Conservation (phyloP, 2,329 filamentous ascomycete species). For the Fusarium oligoseptatum region DNA sequence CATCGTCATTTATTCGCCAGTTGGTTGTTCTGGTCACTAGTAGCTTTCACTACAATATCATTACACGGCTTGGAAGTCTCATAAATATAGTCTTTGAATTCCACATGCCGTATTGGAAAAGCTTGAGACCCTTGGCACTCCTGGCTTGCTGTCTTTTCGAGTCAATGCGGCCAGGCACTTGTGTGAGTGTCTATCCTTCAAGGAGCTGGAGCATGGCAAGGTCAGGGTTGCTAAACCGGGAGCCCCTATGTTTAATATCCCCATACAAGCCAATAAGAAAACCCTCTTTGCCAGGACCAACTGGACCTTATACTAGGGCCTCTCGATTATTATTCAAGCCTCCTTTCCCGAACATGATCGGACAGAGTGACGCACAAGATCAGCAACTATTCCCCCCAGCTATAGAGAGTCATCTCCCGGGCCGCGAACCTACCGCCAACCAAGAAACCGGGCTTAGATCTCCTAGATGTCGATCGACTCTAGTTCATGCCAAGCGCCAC, state of each 20-base stretch:
- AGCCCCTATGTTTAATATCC: neutral
- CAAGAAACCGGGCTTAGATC: neutral
- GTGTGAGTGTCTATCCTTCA: neutral
- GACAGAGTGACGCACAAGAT: conserved; percentile 2
- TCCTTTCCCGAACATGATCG: neutral
- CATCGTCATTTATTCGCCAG: neutral
- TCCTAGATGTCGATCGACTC: neutral
- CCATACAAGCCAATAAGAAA: neutral
- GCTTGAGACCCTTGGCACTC: too few species aligned
- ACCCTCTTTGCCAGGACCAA: neutral
- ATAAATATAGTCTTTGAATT: neutral
- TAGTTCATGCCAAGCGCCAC: neutral
- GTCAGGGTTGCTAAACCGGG: accelerated
- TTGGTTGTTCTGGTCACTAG: neutral
- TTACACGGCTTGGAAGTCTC: neutral
- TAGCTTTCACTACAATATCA: neutral
- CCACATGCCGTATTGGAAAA: neutral
- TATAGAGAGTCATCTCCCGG: conserved; percentile 16
- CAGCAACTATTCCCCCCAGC: neutral
- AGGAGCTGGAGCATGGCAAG: neutral
- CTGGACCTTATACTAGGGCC: neutral
- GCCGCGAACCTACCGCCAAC: conserved; percentile 7
- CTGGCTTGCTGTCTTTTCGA: neutral
- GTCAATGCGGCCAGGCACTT: neutral
- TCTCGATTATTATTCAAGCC: neutral